Percentiles rank a stretch among this genome's conserved stretches.
phyloP scores from a whole-genome alignment of 352 stramenopile genomes.

The Pythium aquatile region DNA sequence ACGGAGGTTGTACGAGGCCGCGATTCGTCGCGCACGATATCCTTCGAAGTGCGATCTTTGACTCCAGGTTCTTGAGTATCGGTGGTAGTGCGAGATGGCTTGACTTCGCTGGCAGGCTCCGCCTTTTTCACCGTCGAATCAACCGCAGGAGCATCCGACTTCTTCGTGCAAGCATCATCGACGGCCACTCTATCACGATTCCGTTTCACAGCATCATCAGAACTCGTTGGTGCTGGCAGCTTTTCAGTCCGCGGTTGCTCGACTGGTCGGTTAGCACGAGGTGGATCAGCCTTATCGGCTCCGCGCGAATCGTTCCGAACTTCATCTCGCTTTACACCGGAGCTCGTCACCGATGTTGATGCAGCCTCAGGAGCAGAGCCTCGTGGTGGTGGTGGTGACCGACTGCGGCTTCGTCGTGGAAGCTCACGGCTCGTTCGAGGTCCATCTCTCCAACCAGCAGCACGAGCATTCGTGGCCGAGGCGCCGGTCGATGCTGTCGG shows the following conservation, averaged over 20 bases:
- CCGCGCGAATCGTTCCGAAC: not conserved
- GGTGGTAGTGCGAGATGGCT: too few relatives aligned
- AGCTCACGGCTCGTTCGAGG: slow-evolving; percentile 12
- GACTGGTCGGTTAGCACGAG: not conserved
- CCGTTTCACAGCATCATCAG: not conserved
- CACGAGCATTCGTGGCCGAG: not conserved
- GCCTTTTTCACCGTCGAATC: not conserved
- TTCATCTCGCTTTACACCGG: slow-evolving; percentile 11
- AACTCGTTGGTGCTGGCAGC: not conserved
- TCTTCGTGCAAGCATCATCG: not conserved
- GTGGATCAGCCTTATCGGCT: not conserved
- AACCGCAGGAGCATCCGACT: not conserved
- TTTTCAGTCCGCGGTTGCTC: not conserved
- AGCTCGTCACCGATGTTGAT: not conserved
- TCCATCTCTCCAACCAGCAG: slow-evolving; percentile 21
- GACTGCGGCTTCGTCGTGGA: slow-evolving; percentile 18
- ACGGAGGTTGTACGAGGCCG: not conserved
- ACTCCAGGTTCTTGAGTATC: not conserved
- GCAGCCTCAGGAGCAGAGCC: not conserved
- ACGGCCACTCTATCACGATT: not conserved
- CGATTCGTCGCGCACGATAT: not conserved
- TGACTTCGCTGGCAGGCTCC: not conserved
- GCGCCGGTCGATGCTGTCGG: not conserved
- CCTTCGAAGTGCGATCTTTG: not conserved
- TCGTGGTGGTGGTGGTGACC: slow-evolving; percentile 5